Conservation (phyloP, 2,329 filamentous ascomycete species). For the Trichophyton mentagrophytes region DNA sequence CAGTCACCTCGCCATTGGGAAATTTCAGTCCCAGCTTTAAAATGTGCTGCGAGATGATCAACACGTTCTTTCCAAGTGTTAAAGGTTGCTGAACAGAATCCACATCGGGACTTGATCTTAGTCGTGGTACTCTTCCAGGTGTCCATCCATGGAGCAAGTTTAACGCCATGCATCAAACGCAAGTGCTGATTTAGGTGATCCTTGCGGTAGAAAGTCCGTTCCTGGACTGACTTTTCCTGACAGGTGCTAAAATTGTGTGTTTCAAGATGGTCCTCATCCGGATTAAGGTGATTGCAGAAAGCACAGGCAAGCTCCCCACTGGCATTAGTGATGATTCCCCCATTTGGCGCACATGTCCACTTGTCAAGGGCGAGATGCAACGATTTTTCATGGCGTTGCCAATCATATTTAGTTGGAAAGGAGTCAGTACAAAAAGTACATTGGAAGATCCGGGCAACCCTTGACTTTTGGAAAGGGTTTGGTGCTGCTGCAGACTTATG, state of each 20-base stretch:
- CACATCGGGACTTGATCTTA: conserved; percentile 40
- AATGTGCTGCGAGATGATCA: conserved; percentile 31
- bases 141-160: conserved; percentile 44
- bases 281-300: conserved; percentile 45
- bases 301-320: conserved; percentile 44
- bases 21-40: conserved; percentile 28
- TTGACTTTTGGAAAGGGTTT: conserved; percentile 30
- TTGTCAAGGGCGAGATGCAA: conserved; percentile 45
- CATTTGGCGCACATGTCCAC: conserved; percentile 49
- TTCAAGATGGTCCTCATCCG: conserved; percentile 44
- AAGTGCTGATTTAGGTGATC: conserved; percentile 51
- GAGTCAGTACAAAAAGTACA: conserved; percentile 48
- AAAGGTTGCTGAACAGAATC: conserved; percentile 31
- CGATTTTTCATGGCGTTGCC: conserved; percentile 48
- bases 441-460: conserved; percentile 39
- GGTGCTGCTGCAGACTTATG: conserved; percentile 36
- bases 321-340: conserved; percentile 37
- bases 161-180: conserved; percentile 46
- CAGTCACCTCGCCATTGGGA: conserved; percentile 31
- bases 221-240: conserved; percentile 47
- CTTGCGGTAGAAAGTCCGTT: conserved; percentile 50
- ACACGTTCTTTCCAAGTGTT: conserved; percentile 34
- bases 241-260: conserved; percentile 47
- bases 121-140: conserved; percentile 45
- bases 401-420: conserved; percentile 47